Base-by-base conservation (phyloP, 1,284 basidiomycete species). In the Caloboletus firmus region DNA sequence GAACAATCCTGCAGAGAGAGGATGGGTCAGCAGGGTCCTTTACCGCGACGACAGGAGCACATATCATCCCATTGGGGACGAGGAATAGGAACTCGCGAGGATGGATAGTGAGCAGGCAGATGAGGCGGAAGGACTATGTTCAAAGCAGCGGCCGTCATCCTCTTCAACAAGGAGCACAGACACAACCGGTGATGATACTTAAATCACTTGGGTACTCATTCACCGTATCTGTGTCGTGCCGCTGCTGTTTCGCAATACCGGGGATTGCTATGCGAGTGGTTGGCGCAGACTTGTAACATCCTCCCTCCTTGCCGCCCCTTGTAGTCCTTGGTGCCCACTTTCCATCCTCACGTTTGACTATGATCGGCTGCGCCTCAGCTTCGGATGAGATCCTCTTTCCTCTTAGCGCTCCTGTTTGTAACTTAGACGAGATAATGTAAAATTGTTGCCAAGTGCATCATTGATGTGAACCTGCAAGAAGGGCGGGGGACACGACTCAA, bases 71-170 rank as follows among this genome's bases (percentile, higher is more conserved):
- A 81, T 88, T 51, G 72, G 69, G 39, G 73, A 70, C 37, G 79
- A 82, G 37, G 80, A 85, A 79, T 87, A 85, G 82, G 83, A 84
- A 84, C 75, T 84, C 76, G 77, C 77, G 83, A 84, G 83, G 79
- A 77, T 80, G 78, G 73, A 70, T 54, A 56, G 66, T 56, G 69
- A 60, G 47, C 59, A 54, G 55, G 54, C 49, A 53, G 59, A 56
- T 49, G 66, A 60, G 39, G 67, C 60, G 49, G 69, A 62, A 55
- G 55, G 49, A 43, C 39, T 30, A 18, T 45, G 26, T 43, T 50
- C 57, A 44, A 60, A 53, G 55, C 59, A 52, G 52, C 45, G 42
- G 46, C 44, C 18, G 15, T 30, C 55, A 24, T 51, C 45, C 48
- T 51, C 61, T 40, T 52, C 45, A 47, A 58, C 56, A 45, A 57